Conservation (phyloP, 202 grass and related monocot species). For the Setaria viridis region DNA sequence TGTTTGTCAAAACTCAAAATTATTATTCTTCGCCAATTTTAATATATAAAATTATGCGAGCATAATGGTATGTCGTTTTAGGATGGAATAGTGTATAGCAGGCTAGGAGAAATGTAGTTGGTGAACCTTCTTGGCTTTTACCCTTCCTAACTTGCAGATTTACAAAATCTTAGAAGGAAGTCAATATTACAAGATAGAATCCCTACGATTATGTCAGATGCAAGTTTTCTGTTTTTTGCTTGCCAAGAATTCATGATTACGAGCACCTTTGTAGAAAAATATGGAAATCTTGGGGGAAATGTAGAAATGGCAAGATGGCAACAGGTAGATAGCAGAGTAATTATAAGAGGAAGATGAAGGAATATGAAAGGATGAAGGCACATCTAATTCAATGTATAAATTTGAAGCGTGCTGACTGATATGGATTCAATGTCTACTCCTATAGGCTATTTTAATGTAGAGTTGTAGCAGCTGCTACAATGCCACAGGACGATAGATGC, state of each 20-base stretch:
- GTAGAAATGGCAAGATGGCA: conserved; percentile 9
- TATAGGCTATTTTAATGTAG: background rate
- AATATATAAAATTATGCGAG: background rate
- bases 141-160: conserved; percentile 1
- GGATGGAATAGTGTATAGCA: conserved; percentile 1
- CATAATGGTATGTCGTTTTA: background rate
- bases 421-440: background rate
- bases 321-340: background rate
- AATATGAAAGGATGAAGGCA: background rate
- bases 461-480: background rate
- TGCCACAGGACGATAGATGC: background rate
- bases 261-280: no score
- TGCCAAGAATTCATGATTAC: no score
- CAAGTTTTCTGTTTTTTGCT: background rate
- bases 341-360: background rate
- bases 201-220: background rate
- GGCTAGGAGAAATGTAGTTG: conserved; percentile 1
- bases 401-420: background rate
- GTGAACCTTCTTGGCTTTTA: conserved; percentile 22
- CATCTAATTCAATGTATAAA: background rate
- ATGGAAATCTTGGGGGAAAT: background rate
- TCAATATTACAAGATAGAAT: background rate
- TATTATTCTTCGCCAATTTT: background rate
- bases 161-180: background rate
- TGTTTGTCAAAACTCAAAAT: conserved; percentile 29